Conservation (phyloP, 805 yeast genomes). For the Wickerhamiella australiensis region DNA sequence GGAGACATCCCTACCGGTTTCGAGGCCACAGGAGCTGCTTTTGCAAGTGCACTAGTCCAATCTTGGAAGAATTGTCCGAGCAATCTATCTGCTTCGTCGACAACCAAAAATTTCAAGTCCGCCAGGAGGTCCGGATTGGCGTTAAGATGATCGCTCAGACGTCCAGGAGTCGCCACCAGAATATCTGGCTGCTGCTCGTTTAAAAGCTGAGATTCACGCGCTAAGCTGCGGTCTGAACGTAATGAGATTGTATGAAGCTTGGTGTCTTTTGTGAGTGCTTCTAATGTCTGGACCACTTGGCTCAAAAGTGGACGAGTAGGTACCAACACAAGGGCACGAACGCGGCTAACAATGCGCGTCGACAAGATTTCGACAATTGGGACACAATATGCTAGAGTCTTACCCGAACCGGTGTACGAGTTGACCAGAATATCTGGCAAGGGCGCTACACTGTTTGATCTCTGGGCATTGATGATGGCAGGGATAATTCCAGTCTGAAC, state of each 20-base stretch:
- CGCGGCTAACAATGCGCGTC: constrained; percentile 52
- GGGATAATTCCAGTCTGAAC: constrained; percentile 62
- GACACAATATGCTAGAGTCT: constrained; percentile 75
- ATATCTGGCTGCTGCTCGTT: constrained; percentile 26
- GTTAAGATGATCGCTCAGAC: constrained; percentile 51
- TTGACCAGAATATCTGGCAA: constrained; percentile 64
- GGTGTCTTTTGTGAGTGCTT: constrained; percentile 51
- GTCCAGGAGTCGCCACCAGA: constrained; percentile 61
- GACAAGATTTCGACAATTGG: constrained; percentile 62
- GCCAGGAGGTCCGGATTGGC: constrained; percentile 41
- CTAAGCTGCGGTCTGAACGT: constrained; percentile 40
- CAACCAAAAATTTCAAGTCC: constrained; percentile 49
- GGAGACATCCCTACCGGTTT: constrained; percentile 12
- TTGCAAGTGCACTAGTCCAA: constrained; percentile 52
- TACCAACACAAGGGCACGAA: constrained; percentile 66
- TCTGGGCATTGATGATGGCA: constrained; percentile 36
- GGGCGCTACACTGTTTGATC: constrained; percentile 23
- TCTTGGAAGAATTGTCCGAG: constrained; percentile 88
- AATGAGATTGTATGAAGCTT: constrained; percentile 51
- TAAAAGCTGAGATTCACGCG: constrained; percentile 51
- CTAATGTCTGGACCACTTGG: constrained; percentile 64
- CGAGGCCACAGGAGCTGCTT: constrained; percentile 15
- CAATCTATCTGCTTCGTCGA: constrained; percentile 94
- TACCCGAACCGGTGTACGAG: constrained; percentile 94
- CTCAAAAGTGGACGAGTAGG: constrained; percentile 82